Percentiles rank a stretch among this genome's conserved stretches.
phyloP scores from a whole-genome alignment of 352 stramenopile genomes.

The Pythium periplocum region DNA sequence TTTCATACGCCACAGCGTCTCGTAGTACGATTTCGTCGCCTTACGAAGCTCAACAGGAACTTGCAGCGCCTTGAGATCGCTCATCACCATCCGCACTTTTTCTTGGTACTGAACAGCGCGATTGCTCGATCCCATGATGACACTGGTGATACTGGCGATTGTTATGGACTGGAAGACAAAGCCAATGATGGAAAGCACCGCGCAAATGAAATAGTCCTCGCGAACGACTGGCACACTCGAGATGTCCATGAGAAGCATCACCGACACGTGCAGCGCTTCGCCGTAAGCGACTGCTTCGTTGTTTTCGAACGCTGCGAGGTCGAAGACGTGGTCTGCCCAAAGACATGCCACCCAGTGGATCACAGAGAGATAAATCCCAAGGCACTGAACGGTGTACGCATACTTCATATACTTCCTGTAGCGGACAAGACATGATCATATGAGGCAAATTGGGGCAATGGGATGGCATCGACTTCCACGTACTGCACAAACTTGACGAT shows the following conservation, averaged over 20 bases:
- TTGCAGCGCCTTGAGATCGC: conserved; percentile 54
- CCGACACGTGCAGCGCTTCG: conserved; percentile 35
- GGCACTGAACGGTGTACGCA: conserved; percentile 48
- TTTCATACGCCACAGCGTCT: conserved; percentile 62
- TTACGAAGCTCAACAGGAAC: conserved; percentile 48
- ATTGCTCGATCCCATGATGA: conserved; percentile 38
- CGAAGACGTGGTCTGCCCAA: conserved; percentile 32
- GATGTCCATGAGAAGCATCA: conserved; percentile 47
- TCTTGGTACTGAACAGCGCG: conserved; percentile 56
- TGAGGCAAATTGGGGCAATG: background rate
- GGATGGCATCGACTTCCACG: background rate
- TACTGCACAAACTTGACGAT: conserved; percentile 69
- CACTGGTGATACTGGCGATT: conserved; percentile 44
- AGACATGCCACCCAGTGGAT: conserved; percentile 63
- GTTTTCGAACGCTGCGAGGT: conserved; percentile 15
- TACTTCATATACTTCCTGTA: conserved; percentile 61
- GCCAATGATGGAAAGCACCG: conserved; percentile 34
- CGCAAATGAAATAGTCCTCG: conserved; percentile 33
- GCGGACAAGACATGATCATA: background rate
- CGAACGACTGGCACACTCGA: conserved; percentile 28
- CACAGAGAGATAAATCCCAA: conserved; percentile 45
- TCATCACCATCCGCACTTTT: conserved; percentile 57
- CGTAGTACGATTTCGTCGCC: conserved; percentile 49
- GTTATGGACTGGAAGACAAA: conserved; percentile 51
- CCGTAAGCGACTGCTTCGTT: conserved; percentile 42